Conservation (phyloP, 2,329 filamentous ascomycete species). For the Hortaea werneckii region DNA sequence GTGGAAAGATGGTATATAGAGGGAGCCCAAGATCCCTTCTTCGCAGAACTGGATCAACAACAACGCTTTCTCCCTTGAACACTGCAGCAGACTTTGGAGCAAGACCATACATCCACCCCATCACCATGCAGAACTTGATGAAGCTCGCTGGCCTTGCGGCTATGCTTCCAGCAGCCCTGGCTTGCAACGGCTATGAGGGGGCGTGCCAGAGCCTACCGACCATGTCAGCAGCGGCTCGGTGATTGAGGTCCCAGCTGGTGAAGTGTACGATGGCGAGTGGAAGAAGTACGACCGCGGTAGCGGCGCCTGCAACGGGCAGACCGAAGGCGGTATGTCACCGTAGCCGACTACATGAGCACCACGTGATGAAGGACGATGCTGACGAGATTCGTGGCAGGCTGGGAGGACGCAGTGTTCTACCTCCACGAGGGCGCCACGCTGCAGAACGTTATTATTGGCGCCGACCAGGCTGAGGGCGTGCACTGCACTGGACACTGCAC, state of each 20-base stretch:
- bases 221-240: constrained; percentile 20
- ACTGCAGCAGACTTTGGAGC: too few species aligned
- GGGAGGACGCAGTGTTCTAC: constrained; percentile 42
- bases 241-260: constrained; percentile 34
- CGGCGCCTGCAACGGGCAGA: constrained; percentile 34
- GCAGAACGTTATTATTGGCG: constrained; percentile 45
- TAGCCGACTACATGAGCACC: too few species aligned
- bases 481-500: constrained; percentile 42
- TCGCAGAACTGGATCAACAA: too few species aligned
- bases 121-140: not conserved
- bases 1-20: too few species aligned
- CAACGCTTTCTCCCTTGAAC: too few species aligned
- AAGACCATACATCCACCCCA: not conserved
- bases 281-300: constrained; percentile 28
- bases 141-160: constrained; percentile 14
- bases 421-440: constrained; percentile 42
- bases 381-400: constrained; percentile 1
- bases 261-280: constrained; percentile 28
- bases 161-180: constrained; percentile 8
- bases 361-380: too few species aligned
- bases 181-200: constrained; percentile 10
- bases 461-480: constrained; percentile 41
- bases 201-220: constrained; percentile 8
- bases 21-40: too few species aligned
- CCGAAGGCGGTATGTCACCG: constrained; percentile 31